Conservation (phyloP, 1,139 yeast species). For the Debaryomyces coudertii region DNA sequence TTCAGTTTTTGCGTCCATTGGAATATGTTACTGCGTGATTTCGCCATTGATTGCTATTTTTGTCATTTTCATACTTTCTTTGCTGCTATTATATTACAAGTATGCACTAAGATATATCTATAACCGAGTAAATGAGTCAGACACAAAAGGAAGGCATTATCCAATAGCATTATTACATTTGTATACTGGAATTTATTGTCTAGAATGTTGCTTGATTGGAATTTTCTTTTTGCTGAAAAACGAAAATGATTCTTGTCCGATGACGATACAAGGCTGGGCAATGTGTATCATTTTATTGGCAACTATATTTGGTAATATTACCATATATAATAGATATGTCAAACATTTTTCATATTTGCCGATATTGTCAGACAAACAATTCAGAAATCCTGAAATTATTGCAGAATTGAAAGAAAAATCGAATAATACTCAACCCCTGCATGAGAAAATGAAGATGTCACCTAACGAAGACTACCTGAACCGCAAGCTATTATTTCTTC, state of each 20-base stretch:
- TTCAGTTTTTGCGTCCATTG: conserved; percentile 76
- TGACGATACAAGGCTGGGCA: conserved; percentile 45
- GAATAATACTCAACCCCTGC: neutral
- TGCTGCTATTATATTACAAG: conserved; percentile 68
- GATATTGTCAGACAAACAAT: conserved; percentile 25
- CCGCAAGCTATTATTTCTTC: conserved; percentile 29
- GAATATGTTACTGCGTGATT: conserved; percentile 72
- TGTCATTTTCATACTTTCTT: conserved; percentile 57
- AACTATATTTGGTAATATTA: conserved; percentile 38
- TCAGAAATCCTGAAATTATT: conserved; percentile 9
- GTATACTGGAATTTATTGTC: conserved; percentile 77
- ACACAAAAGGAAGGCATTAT: conserved; percentile 70
- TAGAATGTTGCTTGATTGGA: conserved; percentile 78
- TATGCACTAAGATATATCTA: conserved; percentile 63
- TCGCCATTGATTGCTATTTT: conserved; percentile 77
- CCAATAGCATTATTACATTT: conserved; percentile 76
- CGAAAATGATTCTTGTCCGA: conserved; percentile 35
- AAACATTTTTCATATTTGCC: conserved; percentile 36
- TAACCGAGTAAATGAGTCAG: conserved; percentile 53
- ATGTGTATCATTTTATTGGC: conserved; percentile 47
- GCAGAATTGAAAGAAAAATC: conserved; percentile 4
- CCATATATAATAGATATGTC: conserved; percentile 32
- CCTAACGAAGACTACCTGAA: conserved; percentile 19
- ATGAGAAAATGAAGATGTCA: conserved; percentile 1
- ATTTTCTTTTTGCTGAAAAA: conserved; percentile 63